These are phyloP conservation scores for Zymoseptoria crescenta DNA, from an alignment of 2,329 filamentous ascomycete genomes.

Conservation along the genomic window DNA sequence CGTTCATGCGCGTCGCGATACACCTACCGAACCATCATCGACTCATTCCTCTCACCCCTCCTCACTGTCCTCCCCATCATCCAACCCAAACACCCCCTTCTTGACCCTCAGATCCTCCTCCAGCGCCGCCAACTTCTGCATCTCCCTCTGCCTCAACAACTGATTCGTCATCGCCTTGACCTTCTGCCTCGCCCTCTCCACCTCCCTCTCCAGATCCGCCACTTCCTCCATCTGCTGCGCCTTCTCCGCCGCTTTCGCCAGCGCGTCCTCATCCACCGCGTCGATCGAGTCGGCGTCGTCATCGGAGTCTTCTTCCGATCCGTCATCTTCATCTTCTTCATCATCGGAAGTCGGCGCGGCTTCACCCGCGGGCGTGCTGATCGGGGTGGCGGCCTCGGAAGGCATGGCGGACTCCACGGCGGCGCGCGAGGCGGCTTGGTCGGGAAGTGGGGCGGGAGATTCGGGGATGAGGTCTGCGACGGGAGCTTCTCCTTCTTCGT, in stretches of 20 bases:
- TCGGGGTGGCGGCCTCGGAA: slow-evolving; percentile 16
- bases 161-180: slow-evolving; percentile 37
- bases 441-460: slow-evolving; percentile 22
- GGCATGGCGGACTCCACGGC: slow-evolving; percentile 17
- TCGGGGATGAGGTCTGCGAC: slow-evolving; percentile 20
- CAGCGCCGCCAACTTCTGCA: slow-evolving; percentile 43
- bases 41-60: slow-evolving; percentile 1
- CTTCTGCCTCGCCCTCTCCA: slow-evolving; percentile 33
- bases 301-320: slow-evolving; percentile 40
- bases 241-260: slow-evolving; percentile 40
- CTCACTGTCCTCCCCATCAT: slow-evolving; percentile 23
- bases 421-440: slow-evolving; percentile 20
- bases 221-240: slow-evolving; percentile 47
- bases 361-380: slow-evolving; percentile 17
- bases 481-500: slow-evolving; percentile 23
- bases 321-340: slow-evolving; percentile 29
- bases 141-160: slow-evolving; percentile 44
- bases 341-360: slow-evolving; percentile 23
- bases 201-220: slow-evolving; percentile 45
- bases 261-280: slow-evolving; percentile 46
- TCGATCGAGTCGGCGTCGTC: slow-evolving; percentile 37
- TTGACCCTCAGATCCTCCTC: slow-evolving; percentile 49
- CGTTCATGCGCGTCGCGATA: neutral
- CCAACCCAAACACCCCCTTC: slow-evolving; percentile 35
- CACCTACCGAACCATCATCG: neutral